A percentile compares a stretch with the other conserved stretches of the same genome.
phyloP scores from a whole-genome alignment of 352 stramenopile genomes.

The Globisporangium okanoganense region DNA sequence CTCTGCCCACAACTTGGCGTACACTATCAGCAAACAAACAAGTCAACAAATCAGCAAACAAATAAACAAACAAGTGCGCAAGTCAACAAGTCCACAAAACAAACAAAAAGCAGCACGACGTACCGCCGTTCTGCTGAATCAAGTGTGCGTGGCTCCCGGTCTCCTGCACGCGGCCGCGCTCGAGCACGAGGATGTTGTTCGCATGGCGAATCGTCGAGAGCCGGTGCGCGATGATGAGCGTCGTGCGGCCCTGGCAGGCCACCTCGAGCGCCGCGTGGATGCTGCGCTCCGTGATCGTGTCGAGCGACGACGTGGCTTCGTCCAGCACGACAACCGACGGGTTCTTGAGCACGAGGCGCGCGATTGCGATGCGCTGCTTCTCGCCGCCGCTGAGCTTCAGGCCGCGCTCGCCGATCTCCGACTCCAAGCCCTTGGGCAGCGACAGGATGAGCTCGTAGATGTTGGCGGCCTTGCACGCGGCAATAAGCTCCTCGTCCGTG shows the following conservation, averaged over 20 bases:
- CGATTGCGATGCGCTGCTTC: constrained; percentile 84
- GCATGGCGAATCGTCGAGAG: constrained; percentile 77
- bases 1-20: constrained; percentile 37
- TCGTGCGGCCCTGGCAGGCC: constrained; percentile 53
- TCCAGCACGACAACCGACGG: constrained; percentile 73
- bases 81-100: background rate
- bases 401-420: constrained; percentile 75
- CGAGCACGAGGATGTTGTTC: constrained; percentile 62
- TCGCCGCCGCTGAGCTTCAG: constrained; percentile 78
- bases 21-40: constrained; percentile 16
- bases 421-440: constrained; percentile 90
- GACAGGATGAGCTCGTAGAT: constrained; percentile 93
- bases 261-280: constrained; percentile 60
- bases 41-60: constrained; percentile 3
- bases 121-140: constrained; percentile 38
- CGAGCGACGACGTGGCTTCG: constrained; percentile 75
- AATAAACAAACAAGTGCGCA: background rate
- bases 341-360: constrained; percentile 75
- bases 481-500: constrained; percentile 88
- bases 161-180: constrained; percentile 53
- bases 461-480: constrained; percentile 89
- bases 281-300: constrained; percentile 68
- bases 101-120: constrained; percentile 2
- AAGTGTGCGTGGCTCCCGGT: constrained; percentile 40
- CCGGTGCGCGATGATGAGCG: constrained; percentile 75